A percentile compares a stretch with the other conserved stretches of the same genome.
phyloP scores from a whole-genome alignment of 192 early-diverging fungal species.

The Podila epigama region DNA sequence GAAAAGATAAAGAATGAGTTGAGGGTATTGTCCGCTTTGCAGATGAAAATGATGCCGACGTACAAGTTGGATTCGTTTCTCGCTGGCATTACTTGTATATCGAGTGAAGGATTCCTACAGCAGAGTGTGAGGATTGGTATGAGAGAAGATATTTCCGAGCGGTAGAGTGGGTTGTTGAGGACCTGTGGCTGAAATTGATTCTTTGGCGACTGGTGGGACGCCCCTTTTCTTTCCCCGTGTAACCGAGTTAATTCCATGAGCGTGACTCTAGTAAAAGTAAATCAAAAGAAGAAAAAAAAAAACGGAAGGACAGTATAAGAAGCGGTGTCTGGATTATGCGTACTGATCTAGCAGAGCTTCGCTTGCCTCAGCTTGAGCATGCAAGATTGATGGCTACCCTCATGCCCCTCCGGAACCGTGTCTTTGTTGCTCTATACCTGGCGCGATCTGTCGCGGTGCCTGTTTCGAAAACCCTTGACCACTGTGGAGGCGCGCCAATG shows the following conservation, averaged over 20 bases:
- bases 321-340: no score
- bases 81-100: constrained; percentile 17
- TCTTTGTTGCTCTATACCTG: neutral
- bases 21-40: neutral
- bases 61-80: neutral
- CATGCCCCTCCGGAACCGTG: no score
- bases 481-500: neutral
- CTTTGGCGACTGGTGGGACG: neutral
- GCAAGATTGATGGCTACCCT: no score
- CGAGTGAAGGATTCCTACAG: constrained; percentile 16
- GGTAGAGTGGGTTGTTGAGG: constrained; percentile 23
- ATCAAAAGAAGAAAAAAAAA: neutral
- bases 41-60: neutral
- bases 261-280: neutral
- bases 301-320: no score
- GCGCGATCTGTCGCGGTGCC: constrained; percentile 30
- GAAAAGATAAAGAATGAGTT: neutral
- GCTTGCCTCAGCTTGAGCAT: no score
- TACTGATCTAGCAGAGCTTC: no score
- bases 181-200: neutral
- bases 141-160: constrained; percentile 12
- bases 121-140: constrained; percentile 11
- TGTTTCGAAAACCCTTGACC: constrained; percentile 15
- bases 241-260: neutral
- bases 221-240: neutral